Evolutionary conservation across 2,329 filamentous ascomycete species (phyloP), one percentile per base, ranked within the genome.

Genomic region (Venturia pyrina): DNA sequence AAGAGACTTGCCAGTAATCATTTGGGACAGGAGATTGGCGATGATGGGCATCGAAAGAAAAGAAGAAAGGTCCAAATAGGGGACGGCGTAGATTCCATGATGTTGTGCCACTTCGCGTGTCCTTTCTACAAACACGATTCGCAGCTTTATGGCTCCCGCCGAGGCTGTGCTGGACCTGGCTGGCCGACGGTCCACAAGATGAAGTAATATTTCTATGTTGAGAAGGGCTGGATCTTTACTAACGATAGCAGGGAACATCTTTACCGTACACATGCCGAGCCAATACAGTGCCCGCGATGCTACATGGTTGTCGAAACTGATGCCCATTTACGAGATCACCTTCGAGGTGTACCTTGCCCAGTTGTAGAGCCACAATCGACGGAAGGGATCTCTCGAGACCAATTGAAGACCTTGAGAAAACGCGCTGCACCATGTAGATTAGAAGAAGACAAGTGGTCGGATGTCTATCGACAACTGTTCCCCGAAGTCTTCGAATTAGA

Each of bases 101-200:
- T 37, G 28, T 34, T 57, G 13, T 57, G 53, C 24, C 67, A 70
- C 70, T 73, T 77, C 43, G 77, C 77, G 4, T 79, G 77, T 64
- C 78, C 78, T 0, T 79, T 75, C 65, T 78, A 73, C 70, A 79
- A 79, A 67, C 74, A 76, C 60, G 75, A 78, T 62, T 75, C 75
- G 0, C 69, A 71, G 8, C 73, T 72, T 24, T 78, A 77, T 65
- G 73, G 71, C 48, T 71, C 72, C 34, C 70, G 72, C n/a, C 70
- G 74, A 1, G 73, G 73, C 0, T 79, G 77, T 68, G 74, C 75
- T 17, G 74, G 75, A 0, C 75, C 74, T 0, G 75, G 76, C 1
- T 78, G 76, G 73, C 74, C 73, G 1, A 76, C 72, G 7, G 75
- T 78, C 0, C 76, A 78, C 63, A 72, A 77, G 0, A 74, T 79